Conservation (phyloP, 148 eudicot species). For the Chenopodium formosanum region DNA sequence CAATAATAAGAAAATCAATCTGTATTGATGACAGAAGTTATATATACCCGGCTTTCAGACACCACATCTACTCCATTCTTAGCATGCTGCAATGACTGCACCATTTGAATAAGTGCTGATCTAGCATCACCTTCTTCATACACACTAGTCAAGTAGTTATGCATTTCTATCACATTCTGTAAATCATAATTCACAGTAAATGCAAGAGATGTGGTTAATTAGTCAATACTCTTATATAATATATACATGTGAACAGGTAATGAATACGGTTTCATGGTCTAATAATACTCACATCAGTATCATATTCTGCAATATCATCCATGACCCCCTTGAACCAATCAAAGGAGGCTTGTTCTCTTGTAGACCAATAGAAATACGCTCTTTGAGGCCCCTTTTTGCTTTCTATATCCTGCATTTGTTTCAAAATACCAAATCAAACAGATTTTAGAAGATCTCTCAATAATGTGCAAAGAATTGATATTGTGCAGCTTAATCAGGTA, state of each 20-base stretch:
- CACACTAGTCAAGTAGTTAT: conserved; percentile 89
- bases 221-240: neutral
- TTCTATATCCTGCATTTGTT: conserved; percentile 37
- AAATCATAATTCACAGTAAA: neutral
- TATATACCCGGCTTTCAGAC: conserved; percentile 82
- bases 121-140: conserved; percentile 99
- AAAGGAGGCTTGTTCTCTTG: conserved; percentile 89
- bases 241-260: neutral
- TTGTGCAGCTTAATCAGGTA: neutral
- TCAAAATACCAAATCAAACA: neutral
- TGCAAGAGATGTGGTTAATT: neutral
- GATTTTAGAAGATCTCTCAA: neutral
- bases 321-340: conserved; percentile 97
- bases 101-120: conserved; percentile 92
- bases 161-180: conserved; percentile 95
- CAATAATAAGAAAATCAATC: neutral
- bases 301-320: conserved; percentile 83
- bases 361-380: conserved; percentile 93
- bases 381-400: conserved; percentile 58
- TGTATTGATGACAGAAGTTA: neutral
- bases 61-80: conserved; percentile 92
- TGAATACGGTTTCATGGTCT: neutral
- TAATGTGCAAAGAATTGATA: neutral
- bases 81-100: conserved; percentile 90
- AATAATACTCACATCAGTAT: conserved; percentile 50